Percentiles rank a stretch among this genome's conserved stretches.
These are phyloP conservation scores for Nelumbo lutea DNA, from an alignment of 164 flowering plant species.

Conservation along the genomic window DNA sequence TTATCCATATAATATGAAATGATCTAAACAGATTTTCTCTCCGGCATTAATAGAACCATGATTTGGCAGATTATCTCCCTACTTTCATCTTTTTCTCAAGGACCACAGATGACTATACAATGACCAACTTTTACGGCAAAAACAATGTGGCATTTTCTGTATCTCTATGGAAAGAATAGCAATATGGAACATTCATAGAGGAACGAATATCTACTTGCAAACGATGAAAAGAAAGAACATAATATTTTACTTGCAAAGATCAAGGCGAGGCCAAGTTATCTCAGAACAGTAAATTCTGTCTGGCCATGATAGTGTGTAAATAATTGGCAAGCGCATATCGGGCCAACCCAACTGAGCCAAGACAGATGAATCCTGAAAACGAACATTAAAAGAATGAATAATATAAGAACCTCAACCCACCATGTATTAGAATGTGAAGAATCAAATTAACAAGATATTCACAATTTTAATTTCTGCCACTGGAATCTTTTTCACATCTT, in stretches of 20 bases:
- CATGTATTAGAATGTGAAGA: too few species aligned
- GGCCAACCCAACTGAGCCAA: slow-evolving; percentile 98
- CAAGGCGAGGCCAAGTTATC: slow-evolving; percentile 97
- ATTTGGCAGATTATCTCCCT: too few species aligned
- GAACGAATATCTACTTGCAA: slow-evolving; percentile 44
- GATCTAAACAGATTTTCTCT: too few species aligned
- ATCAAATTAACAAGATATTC: too few species aligned
- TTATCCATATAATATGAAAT: too few species aligned
- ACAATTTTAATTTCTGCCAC: too few species aligned
- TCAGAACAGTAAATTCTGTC: slow-evolving; percentile 89
- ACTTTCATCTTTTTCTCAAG: too few species aligned
- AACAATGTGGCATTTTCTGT: not conserved
- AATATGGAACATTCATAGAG: not conserved
- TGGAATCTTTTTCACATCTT: not conserved
- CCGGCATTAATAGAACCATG: too few species aligned
- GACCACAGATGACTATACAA: not conserved
- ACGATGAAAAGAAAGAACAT: too few species aligned
- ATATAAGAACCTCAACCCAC: too few species aligned
- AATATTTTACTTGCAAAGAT: slow-evolving; percentile 49
- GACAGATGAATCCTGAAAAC: slow-evolving; percentile 82
- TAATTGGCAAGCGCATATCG: slow-evolving; percentile 97
- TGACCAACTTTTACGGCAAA: not conserved
- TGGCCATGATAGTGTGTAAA: slow-evolving; percentile 96
- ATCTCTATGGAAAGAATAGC: not conserved
- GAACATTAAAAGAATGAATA: not conserved